phyloP scores from a whole-genome alignment of 106 monocot species.

The Dendrobium nobile region DNA sequence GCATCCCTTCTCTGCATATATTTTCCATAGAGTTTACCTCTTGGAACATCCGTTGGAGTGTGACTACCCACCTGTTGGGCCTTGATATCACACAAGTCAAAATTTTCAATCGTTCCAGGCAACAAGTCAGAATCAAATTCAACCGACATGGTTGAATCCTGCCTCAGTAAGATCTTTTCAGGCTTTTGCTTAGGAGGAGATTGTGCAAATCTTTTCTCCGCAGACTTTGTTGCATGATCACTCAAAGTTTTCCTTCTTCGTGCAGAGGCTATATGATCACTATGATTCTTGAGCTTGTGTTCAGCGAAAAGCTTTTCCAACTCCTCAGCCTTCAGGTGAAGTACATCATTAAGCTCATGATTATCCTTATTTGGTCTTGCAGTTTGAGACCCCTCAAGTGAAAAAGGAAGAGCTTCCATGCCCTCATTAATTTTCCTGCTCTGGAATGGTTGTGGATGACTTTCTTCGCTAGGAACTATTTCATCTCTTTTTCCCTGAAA shows the following conservation, averaged over 20 bases:
- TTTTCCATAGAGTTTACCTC: constrained; percentile 66
- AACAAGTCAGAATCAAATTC: constrained; percentile 44
- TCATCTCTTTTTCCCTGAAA: constrained; percentile 22
- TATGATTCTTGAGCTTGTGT: constrained; percentile 60
- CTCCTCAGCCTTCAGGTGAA: constrained; percentile 83
- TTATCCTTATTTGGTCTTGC: constrained; percentile 51
- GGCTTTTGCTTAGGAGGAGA: constrained; percentile 11
- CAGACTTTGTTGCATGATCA: constrained; percentile 15
- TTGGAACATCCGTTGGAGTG: constrained; percentile 35
- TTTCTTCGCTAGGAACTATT: constrained; percentile 10
- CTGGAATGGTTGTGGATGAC: background rate
- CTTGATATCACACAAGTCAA: constrained; percentile 12
- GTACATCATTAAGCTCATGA: constrained; percentile 66
- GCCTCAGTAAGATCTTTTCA: constrained; percentile 12
- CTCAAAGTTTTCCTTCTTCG: constrained; percentile 42
- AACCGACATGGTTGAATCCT: constrained; percentile 15
- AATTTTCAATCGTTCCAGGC: constrained; percentile 32
- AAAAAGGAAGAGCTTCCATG: constrained; percentile 12
- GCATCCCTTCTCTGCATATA: constrained; percentile 80
- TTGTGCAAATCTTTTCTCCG: constrained; percentile 16
- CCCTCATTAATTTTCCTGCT: constrained; percentile 26
- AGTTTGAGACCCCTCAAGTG: constrained; percentile 19
- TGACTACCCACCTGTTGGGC: constrained; percentile 20
- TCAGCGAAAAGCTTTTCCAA: constrained; percentile 89
- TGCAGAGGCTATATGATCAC: constrained; percentile 39